Percentiles rank a stretch among this genome's conserved stretches.
Conservation (phyloP, 305 asterid species). For the Fraxinus baroniana region DNA sequence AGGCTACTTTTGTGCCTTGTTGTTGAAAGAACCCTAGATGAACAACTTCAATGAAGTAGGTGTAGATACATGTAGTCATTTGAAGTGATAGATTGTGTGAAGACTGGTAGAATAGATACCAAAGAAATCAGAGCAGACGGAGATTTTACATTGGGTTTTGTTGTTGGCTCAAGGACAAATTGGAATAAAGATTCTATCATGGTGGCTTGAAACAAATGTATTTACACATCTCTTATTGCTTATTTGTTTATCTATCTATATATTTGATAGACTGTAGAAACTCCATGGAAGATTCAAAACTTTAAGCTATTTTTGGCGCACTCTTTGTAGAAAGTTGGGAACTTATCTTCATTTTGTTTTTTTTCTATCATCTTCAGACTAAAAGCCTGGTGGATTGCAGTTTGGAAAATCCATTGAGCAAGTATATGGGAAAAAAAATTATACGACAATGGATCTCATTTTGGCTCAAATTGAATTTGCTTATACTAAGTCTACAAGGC, state of each 20-base stretch:
- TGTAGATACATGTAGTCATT: background rate
- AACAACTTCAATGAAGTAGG: background rate
- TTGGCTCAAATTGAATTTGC: background rate
- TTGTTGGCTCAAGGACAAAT: background rate
- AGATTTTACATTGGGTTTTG: background rate
- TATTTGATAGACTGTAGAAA: background rate
- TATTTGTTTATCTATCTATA: background rate
- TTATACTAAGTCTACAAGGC: background rate
- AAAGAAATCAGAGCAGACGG: background rate
- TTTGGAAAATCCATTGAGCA: background rate
- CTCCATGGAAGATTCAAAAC: background rate
- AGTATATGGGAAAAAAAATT: background rate
- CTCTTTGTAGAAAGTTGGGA: background rate
- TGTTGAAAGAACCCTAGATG: background rate
- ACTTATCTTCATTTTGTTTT: background rate
- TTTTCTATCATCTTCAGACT: background rate
- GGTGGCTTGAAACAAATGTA: background rate
- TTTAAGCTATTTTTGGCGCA: background rate
- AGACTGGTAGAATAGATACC: background rate
- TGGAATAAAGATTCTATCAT: background rate
- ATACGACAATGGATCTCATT: background rate
- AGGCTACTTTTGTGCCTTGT: background rate
- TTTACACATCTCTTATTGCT: background rate
- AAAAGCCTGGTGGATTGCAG: background rate
- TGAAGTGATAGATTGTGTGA: background rate